These are phyloP conservation scores for Plasmodium coatneyi DNA, from an alignment of 169 alveolate genomes.

Conservation along the genomic window DNA sequence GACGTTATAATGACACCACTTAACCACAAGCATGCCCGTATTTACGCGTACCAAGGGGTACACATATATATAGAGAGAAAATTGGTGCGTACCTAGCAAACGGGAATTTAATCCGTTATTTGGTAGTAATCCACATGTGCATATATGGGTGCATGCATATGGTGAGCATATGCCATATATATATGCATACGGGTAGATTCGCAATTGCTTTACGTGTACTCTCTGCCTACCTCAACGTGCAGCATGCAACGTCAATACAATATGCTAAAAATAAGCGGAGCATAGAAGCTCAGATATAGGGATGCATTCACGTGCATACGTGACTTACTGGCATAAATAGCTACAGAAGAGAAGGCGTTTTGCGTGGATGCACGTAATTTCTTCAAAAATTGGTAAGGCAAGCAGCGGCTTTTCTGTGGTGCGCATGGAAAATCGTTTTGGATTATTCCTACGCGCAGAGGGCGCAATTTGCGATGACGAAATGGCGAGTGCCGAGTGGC, in stretches of 20 bases:
- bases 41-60: neutral
- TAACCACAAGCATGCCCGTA: neutral
- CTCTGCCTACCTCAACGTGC: neutral
- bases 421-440: neutral
- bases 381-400: too few species aligned
- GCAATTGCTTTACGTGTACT: neutral
- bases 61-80: neutral
- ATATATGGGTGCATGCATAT: neutral
- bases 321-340: neutral
- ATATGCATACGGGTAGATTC: neutral
- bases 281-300: neutral
- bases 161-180: neutral
- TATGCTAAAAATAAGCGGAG: neutral
- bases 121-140: neutral
- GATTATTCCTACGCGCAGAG: neutral
- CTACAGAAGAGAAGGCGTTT: neutral
- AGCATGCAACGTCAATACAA: neutral
- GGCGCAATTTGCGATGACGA: neutral
- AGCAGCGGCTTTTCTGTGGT: neutral
- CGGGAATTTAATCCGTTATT: neutral
- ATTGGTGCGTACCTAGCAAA: neutral
- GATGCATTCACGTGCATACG: neutral
- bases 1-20: neutral
- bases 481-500: neutral
- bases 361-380: neutral